phyloP scores from a whole-genome alignment of 148 eudicot genomes.

The Beta vulgaris region DNA sequence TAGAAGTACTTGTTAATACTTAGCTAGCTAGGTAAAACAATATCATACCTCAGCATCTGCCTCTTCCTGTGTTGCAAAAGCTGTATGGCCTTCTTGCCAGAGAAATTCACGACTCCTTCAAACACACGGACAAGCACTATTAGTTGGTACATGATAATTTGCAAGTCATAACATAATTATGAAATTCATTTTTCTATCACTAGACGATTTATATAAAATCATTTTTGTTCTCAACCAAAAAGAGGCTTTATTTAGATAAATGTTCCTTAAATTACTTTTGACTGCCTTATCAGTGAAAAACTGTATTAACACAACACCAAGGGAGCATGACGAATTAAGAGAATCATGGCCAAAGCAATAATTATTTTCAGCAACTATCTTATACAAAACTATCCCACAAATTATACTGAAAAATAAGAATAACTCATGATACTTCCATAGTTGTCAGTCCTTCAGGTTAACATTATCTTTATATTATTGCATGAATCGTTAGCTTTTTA shows the following conservation, averaged over 20 bases:
- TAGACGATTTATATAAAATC: neutral
- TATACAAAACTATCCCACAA: neutral
- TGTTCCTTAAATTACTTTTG: neutral
- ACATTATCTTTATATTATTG: neutral
- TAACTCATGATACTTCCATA: neutral
- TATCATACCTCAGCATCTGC: conserved; percentile 83
- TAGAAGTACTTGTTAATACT: too few species aligned
- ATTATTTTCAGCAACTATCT: neutral
- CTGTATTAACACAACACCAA: neutral
- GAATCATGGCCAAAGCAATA: neutral
- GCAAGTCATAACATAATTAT: neutral
- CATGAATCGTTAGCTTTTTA: neutral
- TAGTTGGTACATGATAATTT: neutral
- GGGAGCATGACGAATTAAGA: neutral
- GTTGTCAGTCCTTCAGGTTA: neutral
- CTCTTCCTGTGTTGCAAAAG: conserved; percentile 87
- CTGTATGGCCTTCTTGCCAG: conserved; percentile 99
- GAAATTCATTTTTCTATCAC: neutral
- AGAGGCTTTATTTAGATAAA: neutral
- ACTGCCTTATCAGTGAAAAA: neutral
- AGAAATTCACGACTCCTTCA: conserved; percentile 98
- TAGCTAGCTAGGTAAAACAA: neutral
- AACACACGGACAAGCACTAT: conserved; percentile 14
- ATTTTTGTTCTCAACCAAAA: neutral
- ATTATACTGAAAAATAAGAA: too few species aligned